Percentiles rank a stretch among this genome's conserved stretches.
Conservation (phyloP, 1,284 basidiomycete species). For the Ceratobasidium sp. region DNA sequence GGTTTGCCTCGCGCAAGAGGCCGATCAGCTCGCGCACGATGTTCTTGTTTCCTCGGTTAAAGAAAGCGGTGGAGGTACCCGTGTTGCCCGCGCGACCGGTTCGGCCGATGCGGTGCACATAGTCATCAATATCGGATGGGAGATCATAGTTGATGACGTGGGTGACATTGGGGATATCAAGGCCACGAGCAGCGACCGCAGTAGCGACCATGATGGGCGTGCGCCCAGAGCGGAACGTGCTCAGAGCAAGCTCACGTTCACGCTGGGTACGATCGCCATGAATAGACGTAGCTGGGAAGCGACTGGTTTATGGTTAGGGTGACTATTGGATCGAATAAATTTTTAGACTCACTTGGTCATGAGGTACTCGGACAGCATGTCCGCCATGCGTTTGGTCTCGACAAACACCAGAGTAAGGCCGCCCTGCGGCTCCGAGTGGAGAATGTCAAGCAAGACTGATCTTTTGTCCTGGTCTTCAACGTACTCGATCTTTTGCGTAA, state of each 20-base stretch:
- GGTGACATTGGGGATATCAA: conserved; percentile 99
- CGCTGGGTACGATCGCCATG: conserved; percentile 98
- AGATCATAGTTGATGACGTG: conserved; percentile 99
- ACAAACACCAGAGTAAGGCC: conserved; percentile 98
- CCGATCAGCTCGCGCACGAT: conserved; percentile 94
- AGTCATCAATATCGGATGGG: conserved; percentile 99
- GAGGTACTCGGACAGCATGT: conserved; percentile 97
- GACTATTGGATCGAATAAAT: neutral
- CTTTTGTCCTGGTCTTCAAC: conserved; percentile 99
- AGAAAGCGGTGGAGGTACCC: conserved; percentile 95
- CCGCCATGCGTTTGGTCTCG: conserved; percentile 99
- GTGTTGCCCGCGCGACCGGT: conserved; percentile 99
- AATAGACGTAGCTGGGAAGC: conserved; percentile 94
- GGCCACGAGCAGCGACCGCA: conserved; percentile 97
- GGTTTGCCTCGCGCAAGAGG: conserved; percentile 95
- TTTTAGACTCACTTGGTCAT: conserved; percentile 63
- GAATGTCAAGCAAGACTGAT: conserved; percentile 94
- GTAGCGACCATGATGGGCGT: conserved; percentile 98
- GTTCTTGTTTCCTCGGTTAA: conserved; percentile 92
- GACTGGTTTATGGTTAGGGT: conserved; percentile 56
- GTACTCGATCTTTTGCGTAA: conserved; percentile 99
- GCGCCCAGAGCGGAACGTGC: conserved; percentile 94
- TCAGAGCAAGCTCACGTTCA: conserved; percentile 95
- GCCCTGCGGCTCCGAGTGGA: conserved; percentile 74
- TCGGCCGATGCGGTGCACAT: conserved; percentile 98